Evolutionary conservation across 1,284 basidiomycete genomes (phyloP).

Genomic region (Ganoderma meredithae): DNA sequence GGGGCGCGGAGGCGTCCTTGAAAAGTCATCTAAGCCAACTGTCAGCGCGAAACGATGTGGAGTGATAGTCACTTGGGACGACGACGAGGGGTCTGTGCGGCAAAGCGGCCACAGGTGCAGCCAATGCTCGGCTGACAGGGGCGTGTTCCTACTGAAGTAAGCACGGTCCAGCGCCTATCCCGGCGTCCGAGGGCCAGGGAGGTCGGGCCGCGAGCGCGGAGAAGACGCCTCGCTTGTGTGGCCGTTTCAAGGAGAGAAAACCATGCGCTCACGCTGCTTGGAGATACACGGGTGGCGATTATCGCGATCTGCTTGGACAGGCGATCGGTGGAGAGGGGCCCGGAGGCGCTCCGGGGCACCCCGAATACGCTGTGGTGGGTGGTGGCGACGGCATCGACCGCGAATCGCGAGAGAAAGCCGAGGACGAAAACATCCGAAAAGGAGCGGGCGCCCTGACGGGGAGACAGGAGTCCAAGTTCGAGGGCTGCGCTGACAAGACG

Average conservation of each 20-base stretch:
- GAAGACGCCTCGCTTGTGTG: neutral
- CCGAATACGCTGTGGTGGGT: slow-evolving; percentile 6
- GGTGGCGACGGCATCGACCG: neutral
- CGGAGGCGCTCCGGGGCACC: slow-evolving; percentile 12
- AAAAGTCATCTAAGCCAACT: neutral
- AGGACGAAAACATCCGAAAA: neutral
- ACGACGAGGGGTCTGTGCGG: neutral
- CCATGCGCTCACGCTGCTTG: neutral
- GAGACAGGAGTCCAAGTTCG: neutral
- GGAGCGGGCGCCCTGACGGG: neutral
- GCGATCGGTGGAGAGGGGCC: slow-evolving; percentile 19
- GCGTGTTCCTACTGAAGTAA: neutral
- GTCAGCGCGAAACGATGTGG: slow-evolving; percentile 4
- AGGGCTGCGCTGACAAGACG: neutral
- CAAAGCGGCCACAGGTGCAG: neutral
- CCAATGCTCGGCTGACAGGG: neutral
- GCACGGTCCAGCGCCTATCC: neutral
- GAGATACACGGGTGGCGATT: slow-evolving; percentile 10
- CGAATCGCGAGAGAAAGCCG: slow-evolving; percentile 17
- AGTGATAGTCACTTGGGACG: neutral
- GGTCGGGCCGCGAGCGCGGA: neutral
- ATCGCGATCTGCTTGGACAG: slow-evolving; percentile 22
- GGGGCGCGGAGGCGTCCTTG: neutral
- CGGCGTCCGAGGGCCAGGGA: neutral
- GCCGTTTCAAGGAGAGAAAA: slow-evolving; percentile 7